Percentiles rank a stretch among this genome's conserved stretches.
phyloP scores from a whole-genome alignment of 371 early-diverging fungal species.

The Basidiobolus meristosporus region DNA sequence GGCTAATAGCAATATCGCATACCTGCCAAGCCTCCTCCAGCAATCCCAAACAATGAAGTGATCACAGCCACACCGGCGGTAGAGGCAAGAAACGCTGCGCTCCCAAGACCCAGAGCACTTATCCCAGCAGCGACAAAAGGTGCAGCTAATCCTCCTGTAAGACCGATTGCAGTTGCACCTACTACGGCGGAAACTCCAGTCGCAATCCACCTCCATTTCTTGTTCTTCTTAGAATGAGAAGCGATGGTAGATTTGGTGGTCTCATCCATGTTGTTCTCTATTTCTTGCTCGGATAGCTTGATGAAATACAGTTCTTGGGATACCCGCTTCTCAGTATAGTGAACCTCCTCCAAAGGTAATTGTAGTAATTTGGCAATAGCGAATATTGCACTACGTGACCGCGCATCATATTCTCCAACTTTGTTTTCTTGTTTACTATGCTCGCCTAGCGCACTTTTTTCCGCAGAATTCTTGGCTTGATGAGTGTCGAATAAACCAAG shows the following conservation, averaged over 20 bases:
- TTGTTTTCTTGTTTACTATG: too few relatives aligned
- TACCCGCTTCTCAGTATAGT: neutral
- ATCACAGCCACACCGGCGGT: slow-evolving; percentile 36
- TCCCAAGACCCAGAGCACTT: slow-evolving; percentile 24
- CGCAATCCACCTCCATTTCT: slow-evolving; percentile 26
- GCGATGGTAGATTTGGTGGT: neutral
- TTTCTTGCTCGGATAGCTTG: neutral
- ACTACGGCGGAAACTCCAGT: slow-evolving; percentile 32
- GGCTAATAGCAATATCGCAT: too few relatives aligned
- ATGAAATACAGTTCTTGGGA: slow-evolving; percentile 5
- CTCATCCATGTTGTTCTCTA: neutral
- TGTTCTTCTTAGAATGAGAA: slow-evolving; percentile 10
- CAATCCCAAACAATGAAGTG: slow-evolving; percentile 37
- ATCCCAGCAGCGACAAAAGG: slow-evolving; percentile 35
- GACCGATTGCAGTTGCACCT: slow-evolving; percentile 40
- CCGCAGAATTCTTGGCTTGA: too few relatives aligned
- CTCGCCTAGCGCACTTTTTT: too few relatives aligned
- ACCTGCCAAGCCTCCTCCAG: slow-evolving; percentile 16
- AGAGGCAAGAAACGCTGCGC: slow-evolving; percentile 33
- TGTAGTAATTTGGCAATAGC: slow-evolving; percentile 9
- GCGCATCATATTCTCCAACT: slow-evolving; percentile 17
- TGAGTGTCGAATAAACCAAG: too few relatives aligned
- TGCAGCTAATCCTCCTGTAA: slow-evolving; percentile 48
- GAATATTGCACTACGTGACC: slow-evolving; percentile 12
- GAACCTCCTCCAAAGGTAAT: neutral